Evolutionary conservation across 2,329 filamentous ascomycete species (phyloP).

Genomic region (Tolypocladium inflatum): DNA sequence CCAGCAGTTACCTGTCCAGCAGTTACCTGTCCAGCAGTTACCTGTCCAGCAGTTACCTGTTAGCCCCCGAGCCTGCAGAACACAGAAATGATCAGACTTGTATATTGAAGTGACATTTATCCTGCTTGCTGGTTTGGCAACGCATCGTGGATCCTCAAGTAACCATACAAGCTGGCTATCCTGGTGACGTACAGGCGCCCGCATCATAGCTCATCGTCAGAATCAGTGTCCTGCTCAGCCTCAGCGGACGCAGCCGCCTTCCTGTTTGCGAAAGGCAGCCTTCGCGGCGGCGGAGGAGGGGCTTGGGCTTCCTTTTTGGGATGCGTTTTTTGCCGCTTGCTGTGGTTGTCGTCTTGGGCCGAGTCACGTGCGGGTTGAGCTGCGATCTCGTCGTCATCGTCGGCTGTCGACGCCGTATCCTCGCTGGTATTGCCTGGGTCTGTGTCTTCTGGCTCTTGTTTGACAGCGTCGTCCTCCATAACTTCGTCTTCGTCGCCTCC

Average conservation of each 20-base stretch:
- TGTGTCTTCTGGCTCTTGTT: constrained; percentile 25
- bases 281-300: constrained; percentile 28
- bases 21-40: no score
- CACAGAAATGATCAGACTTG: neutral
- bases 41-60: no score
- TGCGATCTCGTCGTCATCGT: constrained; percentile 25
- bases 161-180: neutral
- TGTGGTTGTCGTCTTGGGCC: neutral
- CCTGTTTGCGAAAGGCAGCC: constrained; percentile 33
- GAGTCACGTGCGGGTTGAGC: neutral
- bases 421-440: constrained; percentile 32
- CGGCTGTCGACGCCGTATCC: constrained; percentile 29
- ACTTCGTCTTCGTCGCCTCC: constrained; percentile 34
- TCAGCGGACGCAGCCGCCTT: constrained; percentile 18
- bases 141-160: neutral
- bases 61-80: neutral
- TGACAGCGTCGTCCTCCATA: constrained; percentile 39
- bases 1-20: no score
- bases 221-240: constrained; percentile 38
- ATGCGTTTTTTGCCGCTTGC: constrained; percentile 5
- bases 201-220: constrained; percentile 43
- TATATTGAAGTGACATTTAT: neutral
- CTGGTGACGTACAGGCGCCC: neutral
- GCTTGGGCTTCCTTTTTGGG: constrained; percentile 11
- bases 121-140: neutral